Evolutionary conservation across 1,284 basidiomycete genomes (phyloP).

Genomic region (Melampsora americana): DNA sequence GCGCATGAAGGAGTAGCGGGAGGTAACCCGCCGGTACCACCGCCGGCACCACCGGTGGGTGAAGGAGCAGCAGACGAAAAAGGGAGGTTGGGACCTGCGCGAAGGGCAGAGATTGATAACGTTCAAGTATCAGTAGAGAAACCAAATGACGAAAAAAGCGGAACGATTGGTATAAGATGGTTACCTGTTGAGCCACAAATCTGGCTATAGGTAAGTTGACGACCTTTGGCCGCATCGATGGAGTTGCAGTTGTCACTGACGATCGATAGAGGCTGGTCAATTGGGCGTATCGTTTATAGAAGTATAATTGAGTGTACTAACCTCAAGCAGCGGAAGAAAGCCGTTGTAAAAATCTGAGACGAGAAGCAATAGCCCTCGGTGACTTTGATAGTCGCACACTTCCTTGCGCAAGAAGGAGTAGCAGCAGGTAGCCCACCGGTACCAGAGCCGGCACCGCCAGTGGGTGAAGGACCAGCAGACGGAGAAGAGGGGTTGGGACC

Average conservation of each 20-base stretch:
- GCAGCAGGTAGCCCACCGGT: neutral
- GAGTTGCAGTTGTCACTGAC: conserved; percentile 28
- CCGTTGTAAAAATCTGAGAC: neutral
- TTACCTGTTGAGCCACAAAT: too few species aligned
- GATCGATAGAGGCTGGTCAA: neutral
- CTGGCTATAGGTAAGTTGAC: neutral
- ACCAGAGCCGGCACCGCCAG: too few species aligned
- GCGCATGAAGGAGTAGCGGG: conserved; percentile 17
- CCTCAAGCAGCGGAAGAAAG: conserved; percentile 32
- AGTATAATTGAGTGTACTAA: neutral
- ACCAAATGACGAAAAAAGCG: too few species aligned
- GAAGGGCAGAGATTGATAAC: too few species aligned
- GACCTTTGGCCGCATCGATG: conserved; percentile 15
- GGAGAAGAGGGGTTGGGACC: too few species aligned
- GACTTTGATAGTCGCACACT: conserved; percentile 32
- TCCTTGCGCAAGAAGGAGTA: conserved; percentile 16
- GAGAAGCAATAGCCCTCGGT: conserved; percentile 35
- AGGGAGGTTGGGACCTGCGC: too few species aligned
- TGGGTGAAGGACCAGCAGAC: too few species aligned
- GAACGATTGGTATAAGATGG: too few species aligned
- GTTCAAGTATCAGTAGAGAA: too few species aligned
- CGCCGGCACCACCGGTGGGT: too few species aligned
- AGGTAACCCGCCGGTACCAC: neutral
- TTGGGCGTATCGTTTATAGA: too few species aligned
- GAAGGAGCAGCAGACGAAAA: too few species aligned